phyloP scores from a whole-genome alignment of 768 basidiomycete genomes.

The Epithele typhae region DNA sequence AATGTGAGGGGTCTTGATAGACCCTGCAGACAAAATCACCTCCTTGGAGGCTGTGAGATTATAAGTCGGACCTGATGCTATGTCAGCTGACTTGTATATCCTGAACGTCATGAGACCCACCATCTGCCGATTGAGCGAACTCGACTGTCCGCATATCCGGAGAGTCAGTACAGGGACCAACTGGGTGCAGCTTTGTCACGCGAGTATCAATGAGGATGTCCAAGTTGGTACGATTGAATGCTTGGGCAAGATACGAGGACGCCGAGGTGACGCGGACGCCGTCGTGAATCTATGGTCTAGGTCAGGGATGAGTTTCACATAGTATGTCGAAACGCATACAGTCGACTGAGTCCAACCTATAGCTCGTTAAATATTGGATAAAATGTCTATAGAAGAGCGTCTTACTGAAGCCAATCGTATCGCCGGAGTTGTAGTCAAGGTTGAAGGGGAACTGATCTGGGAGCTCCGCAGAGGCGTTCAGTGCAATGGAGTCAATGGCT shows the following conservation, averaged over 20 bases:
- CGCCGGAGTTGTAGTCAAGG: conserved; percentile 15
- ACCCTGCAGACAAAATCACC: conserved; percentile 18
- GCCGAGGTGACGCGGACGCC: too few species aligned
- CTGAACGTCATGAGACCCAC: background rate
- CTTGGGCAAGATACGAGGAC: too few species aligned
- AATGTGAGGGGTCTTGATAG: conserved; percentile 14
- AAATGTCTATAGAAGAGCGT: background rate
- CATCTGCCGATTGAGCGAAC: background rate
- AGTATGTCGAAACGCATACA: conserved; percentile 9
- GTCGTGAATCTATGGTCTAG: too few species aligned
- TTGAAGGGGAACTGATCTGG: conserved; percentile 11
- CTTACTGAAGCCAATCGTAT: conserved; percentile 13
- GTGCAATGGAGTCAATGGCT: conserved; percentile 7
- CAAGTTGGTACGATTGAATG: conserved; percentile 6
- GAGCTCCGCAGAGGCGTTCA: background rate
- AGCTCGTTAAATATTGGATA: background rate
- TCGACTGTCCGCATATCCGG: background rate
- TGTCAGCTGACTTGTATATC: too few species aligned
- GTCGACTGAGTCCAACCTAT: conserved; percentile 10
- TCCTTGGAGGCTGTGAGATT: conserved; percentile 6
- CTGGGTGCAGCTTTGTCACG: conserved; percentile 7
- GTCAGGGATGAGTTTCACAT: background rate
- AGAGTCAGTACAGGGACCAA: background rate
- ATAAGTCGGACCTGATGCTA: too few species aligned
- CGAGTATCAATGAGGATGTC: conserved; percentile 13